Conservation (phyloP, 768 basidiomycete genomes). For the Collybiopsis luxurians region DNA sequence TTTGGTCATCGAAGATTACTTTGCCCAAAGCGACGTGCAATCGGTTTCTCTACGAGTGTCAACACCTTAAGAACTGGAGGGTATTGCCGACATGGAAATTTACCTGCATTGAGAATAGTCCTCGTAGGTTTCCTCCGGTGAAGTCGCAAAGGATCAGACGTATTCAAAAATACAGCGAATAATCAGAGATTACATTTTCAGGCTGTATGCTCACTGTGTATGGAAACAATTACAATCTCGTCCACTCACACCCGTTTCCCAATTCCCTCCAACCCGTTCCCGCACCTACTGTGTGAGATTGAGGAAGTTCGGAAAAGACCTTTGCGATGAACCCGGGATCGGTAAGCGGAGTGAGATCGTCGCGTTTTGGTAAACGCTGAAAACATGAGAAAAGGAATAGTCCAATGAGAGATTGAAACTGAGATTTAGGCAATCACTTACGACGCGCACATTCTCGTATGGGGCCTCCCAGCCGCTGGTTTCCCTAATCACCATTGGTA, state of each 20-base stretch:
- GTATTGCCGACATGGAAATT: no score
- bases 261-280: slow-evolving; percentile 87
- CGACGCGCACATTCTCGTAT: slow-evolving; percentile 77
- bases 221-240: background rate
- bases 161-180: no score
- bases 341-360: slow-evolving; percentile 87
- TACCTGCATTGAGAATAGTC: no score
- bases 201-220: no score
- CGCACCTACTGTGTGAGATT: slow-evolving; percentile 61
- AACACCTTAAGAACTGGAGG: no score
- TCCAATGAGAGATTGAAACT: slow-evolving; percentile 1
- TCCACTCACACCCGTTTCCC: slow-evolving; percentile 39
- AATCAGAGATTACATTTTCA: no score
- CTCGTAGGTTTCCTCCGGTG: no score
- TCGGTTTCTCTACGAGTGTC: no score
- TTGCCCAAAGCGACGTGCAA: no score
- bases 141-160: no score
- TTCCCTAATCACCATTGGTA: slow-evolving; percentile 70
- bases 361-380: slow-evolving; percentile 65
- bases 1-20: no score
- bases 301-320: slow-evolving; percentile 60
- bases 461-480: slow-evolving; percentile 88
- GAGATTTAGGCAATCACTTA: slow-evolving; percentile 30
- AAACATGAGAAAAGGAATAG: background rate
- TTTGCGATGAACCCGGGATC: slow-evolving; percentile 82